Percentiles rank a stretch among this genome's conserved stretches.
Evolutionary conservation across 495 filamentous ascomycete species (phyloP).

Genomic region (Penicilliopsis zonata): DNA sequence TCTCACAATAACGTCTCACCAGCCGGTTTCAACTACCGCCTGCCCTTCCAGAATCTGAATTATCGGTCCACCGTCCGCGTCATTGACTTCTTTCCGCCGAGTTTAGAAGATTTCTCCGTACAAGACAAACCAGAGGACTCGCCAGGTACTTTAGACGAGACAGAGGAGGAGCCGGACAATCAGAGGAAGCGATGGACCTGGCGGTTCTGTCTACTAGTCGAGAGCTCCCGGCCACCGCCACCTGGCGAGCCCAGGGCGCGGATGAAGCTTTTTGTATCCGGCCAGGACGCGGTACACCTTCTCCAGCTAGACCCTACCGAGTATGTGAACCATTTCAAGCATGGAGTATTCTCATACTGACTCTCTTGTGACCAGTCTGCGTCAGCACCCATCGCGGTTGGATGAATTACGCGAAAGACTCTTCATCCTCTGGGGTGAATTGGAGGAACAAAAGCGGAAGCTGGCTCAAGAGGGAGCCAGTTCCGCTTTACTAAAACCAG

Average conservation of each 20-base stretch:
- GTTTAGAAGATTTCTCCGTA: constrained; percentile 63
- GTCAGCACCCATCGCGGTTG: constrained; percentile 31
- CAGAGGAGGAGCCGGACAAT: constrained; percentile 20
- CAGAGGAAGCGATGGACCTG: constrained; percentile 48
- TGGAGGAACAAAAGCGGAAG: constrained; percentile 52
- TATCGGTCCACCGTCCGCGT: constrained; percentile 60
- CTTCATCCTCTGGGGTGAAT: constrained; percentile 74
- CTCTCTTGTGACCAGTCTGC: constrained; percentile 34
- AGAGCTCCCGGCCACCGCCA: constrained; percentile 36
- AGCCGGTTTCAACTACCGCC: constrained; percentile 29
- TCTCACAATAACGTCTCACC: constrained; percentile 29
- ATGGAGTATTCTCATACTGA: neutral
- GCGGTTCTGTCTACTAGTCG: constrained; percentile 64
- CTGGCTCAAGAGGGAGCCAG: constrained; percentile 5
- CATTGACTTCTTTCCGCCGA: constrained; percentile 66
- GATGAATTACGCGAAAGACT: constrained; percentile 52
- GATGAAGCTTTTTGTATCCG: constrained; percentile 56
- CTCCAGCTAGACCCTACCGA: constrained; percentile 55
- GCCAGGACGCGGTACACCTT: constrained; percentile 51
- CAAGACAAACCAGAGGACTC: constrained; percentile 29
- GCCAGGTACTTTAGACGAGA: constrained; percentile 32
- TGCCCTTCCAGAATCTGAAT: constrained; percentile 64
- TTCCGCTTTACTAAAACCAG: constrained; percentile 4
- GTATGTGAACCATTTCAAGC: constrained; percentile 26
- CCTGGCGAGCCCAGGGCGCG: constrained; percentile 22